Evolutionary conservation across 2,329 filamentous ascomycete genomes (phyloP).

Genomic region (Colletotrichum kahawae): DNA sequence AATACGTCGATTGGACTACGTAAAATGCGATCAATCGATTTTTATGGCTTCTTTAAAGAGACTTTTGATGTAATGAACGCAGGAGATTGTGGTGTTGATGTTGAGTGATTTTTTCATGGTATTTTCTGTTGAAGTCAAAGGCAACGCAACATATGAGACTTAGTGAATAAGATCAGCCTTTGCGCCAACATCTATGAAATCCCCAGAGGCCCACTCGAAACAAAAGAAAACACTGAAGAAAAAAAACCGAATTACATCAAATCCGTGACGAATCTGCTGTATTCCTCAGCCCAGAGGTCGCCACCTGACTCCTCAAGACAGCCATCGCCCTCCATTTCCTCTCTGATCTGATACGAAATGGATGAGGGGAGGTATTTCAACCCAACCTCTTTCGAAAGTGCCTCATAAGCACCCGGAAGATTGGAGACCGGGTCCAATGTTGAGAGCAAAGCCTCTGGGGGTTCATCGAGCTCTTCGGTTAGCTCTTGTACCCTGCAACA

Average conservation of each 20-base stretch:
- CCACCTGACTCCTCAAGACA: accelerated
- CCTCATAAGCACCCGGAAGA: not conserved
- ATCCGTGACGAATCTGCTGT: not conserved
- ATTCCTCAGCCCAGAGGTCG: not conserved
- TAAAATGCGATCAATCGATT: accelerated
- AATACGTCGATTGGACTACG: accelerated
- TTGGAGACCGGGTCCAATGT: accelerated
- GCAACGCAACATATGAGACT: too few species aligned
- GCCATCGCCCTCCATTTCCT: accelerated
- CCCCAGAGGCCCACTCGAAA: too few species aligned
- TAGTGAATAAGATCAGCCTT: accelerated
- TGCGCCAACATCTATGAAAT: too few species aligned
- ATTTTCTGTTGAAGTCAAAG: too few species aligned
- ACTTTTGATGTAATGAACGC: not conserved
- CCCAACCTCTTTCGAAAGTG: not conserved
- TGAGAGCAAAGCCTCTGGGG: accelerated
- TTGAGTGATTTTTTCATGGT: not conserved
- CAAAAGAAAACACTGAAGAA: accelerated
- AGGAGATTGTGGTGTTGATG: not conserved
- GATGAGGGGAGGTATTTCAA: not conserved
- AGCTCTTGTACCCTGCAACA: accelerated
- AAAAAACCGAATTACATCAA: not conserved
- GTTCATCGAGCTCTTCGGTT: accelerated
- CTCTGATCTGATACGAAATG: not conserved
- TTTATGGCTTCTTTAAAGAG: accelerated